A percentile compares a stretch with the other conserved stretches of the same genome.
phyloP scores from a whole-genome alignment of 2,329 filamentous ascomycete genomes.

The Trichoderma gracile region DNA sequence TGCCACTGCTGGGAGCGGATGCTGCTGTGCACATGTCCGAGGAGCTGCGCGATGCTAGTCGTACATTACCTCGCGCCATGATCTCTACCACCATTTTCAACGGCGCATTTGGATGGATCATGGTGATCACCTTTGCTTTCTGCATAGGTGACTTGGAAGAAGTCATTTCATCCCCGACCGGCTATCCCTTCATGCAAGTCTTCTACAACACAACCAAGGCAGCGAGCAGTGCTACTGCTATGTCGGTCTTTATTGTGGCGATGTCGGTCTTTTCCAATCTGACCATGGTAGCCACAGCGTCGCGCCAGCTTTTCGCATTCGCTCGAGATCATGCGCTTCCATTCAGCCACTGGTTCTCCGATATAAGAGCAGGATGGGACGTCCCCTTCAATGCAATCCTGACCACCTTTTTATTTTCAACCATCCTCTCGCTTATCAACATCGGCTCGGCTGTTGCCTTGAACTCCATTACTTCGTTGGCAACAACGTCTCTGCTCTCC shows the following conservation, averaged over 20 bases:
- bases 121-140: conserved; percentile 58
- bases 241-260: conserved; percentile 48
- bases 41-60: conserved; percentile 35
- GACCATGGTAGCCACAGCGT: conserved; percentile 58
- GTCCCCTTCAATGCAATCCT: conserved; percentile 26
- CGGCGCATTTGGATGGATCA: conserved; percentile 54
- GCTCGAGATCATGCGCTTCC: conserved; percentile 38
- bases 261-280: conserved; percentile 52
- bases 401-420: conserved; percentile 33
- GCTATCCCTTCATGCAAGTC: conserved; percentile 61
- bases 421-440: conserved; percentile 39
- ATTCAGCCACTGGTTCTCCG: conserved; percentile 35
- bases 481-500: conserved; percentile 7
- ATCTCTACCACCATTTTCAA: conserved; percentile 49
- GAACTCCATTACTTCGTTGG: conserved; percentile 14
- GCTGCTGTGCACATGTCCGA: conserved; percentile 15
- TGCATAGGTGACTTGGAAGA: conserved; percentile 51
- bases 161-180: conserved; percentile 47
- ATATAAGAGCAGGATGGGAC: conserved; percentile 27
- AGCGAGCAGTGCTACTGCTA: conserved; percentile 51
- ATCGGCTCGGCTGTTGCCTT: conserved; percentile 36
- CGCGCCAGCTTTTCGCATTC: conserved; percentile 59
- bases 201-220: conserved; percentile 51
- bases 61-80: conserved; percentile 26
- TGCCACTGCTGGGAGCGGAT: conserved; percentile 19